phyloP scores from a whole-genome alignment of 2,329 filamentous ascomycete species.

The Curvularia lunata region DNA sequence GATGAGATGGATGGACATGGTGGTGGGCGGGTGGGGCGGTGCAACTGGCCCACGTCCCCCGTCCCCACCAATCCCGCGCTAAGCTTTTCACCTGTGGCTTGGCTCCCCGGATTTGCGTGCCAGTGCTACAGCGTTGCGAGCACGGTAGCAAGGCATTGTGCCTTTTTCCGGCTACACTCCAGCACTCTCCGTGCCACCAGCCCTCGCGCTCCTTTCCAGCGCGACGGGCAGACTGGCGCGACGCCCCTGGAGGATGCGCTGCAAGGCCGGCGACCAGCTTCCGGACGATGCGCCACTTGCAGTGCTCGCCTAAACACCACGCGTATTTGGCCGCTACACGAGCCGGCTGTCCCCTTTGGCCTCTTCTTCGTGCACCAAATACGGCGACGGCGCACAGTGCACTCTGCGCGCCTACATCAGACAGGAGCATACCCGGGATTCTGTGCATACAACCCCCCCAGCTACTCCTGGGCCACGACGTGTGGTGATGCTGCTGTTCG shows the following conservation, averaged over 20 bases:
- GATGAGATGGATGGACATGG: not conserved
- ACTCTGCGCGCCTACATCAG: not conserved
- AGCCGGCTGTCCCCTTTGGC: not conserved
- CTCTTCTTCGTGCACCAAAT: not conserved
- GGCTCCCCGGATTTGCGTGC: constrained; percentile 1
- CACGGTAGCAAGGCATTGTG: not conserved
- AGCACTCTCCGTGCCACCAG: no score
- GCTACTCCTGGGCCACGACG: no score
- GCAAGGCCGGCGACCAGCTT: not conserved
- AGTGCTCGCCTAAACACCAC: not conserved
- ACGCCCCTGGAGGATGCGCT: not conserved
- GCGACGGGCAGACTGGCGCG: no score
- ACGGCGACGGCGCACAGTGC: not conserved
- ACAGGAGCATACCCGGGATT: not conserved
- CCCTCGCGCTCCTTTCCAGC: not conserved
- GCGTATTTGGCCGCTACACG: not conserved
- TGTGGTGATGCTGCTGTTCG: no score
- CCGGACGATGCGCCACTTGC: constrained; percentile 1
- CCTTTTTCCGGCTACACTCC: not conserved
- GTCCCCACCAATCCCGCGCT: not conserved
- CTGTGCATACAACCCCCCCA: not conserved
- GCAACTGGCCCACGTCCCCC: not conserved
- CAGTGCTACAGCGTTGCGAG: not conserved
- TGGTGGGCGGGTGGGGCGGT: not conserved
- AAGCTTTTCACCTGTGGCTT: constrained; percentile 2